Conservation (phyloP, 2,329 filamentous ascomycete species). For the Biscogniauxia mediterranea region DNA sequence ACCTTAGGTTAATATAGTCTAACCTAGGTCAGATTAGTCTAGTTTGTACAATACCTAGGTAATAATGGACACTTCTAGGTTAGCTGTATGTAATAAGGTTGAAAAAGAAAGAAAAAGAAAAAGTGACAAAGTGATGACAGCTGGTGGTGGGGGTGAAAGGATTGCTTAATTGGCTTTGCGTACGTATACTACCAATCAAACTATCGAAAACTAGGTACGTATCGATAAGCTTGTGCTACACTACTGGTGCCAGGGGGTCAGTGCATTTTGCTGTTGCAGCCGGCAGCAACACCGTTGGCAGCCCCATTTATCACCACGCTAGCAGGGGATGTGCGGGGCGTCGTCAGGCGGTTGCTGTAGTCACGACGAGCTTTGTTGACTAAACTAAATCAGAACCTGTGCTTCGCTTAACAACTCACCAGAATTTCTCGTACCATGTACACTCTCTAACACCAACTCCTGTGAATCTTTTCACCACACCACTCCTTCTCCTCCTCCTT, state of each 20-base stretch:
- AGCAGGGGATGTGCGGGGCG: not conserved
- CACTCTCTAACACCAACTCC: not conserved
- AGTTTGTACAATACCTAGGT: too few species aligned
- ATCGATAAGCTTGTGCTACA: too few species aligned
- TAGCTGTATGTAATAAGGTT: too few species aligned
- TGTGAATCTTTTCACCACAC: not conserved
- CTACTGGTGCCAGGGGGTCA: not conserved
- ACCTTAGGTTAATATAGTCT: too few species aligned
- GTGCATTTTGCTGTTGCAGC: not conserved
- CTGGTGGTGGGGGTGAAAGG: too few species aligned
- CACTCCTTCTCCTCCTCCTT: not conserved
- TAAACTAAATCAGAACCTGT: conserved; percentile 3
- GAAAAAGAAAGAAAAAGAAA: too few species aligned
- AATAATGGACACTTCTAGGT: too few species aligned
- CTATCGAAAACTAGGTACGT: not conserved
- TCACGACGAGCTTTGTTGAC: conserved; percentile 25
- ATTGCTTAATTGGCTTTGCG: not conserved
- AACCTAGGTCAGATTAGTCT: too few species aligned
- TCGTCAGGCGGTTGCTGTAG: conserved; percentile 21
- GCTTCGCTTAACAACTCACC: not conserved
- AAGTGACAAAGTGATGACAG: too few species aligned
- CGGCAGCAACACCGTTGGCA: not conserved
- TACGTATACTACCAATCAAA: too few species aligned
- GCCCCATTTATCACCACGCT: conserved; percentile 6
- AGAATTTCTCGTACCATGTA: not conserved